phyloP scores from a whole-genome alignment of 805 yeast genomes.

The Zygoascus flipseniorum region DNA sequence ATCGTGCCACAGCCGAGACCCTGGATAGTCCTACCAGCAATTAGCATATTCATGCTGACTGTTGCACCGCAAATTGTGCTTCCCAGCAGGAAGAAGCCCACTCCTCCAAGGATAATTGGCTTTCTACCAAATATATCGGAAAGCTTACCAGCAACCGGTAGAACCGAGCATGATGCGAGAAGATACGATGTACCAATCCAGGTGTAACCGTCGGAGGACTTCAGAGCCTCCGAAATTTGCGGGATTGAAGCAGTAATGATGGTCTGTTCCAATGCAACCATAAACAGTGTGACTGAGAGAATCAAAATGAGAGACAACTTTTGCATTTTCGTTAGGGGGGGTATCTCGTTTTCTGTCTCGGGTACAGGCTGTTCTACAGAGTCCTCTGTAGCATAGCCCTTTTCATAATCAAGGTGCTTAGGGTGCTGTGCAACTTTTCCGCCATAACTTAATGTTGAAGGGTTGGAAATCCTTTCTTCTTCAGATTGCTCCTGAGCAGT shows the following conservation, averaged over 20 bases:
- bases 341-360: neutral
- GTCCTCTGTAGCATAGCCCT: neutral
- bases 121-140: slow-evolving; percentile 40
- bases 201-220: slow-evolving; percentile 36
- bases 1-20: slow-evolving; percentile 93
- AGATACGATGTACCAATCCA: slow-evolving; percentile 64
- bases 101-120: slow-evolving; percentile 31
- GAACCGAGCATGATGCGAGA: slow-evolving; percentile 53
- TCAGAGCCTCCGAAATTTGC: slow-evolving; percentile 35
- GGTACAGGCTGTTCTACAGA: neutral
- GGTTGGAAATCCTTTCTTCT: neutral
- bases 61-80: slow-evolving; percentile 36
- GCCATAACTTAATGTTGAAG: neutral
- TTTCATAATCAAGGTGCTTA: neutral
- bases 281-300: slow-evolving; percentile 14
- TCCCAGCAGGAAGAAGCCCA: slow-evolving; percentile 34
- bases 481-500: neutral
- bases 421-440: neutral
- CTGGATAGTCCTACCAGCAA: slow-evolving; percentile 68
- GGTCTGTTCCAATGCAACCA: slow-evolving; percentile 42
- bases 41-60: slow-evolving; percentile 45
- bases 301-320: slow-evolving; percentile 10
- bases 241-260: slow-evolving; percentile 46
- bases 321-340: slow-evolving; percentile 1
- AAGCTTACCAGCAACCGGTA: slow-evolving; percentile 57